phyloP scores from a whole-genome alignment of 148 eudicot species.

The Vaccinium myrtillus region DNA sequence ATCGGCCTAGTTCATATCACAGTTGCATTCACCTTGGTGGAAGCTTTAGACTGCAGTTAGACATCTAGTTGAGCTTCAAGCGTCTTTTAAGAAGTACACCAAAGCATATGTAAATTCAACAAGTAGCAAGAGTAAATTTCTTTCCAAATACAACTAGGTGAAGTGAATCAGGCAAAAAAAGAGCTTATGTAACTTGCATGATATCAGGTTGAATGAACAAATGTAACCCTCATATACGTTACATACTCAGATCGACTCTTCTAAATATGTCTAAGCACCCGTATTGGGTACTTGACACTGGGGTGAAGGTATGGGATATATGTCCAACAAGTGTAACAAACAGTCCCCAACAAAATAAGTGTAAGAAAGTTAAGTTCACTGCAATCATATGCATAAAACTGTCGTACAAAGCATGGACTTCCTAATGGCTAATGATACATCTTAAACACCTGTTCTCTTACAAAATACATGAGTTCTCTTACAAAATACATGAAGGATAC shows the following conservation, averaged over 20 bases:
- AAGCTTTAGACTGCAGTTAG: not conserved
- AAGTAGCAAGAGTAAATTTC: not conserved
- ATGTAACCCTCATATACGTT: not conserved
- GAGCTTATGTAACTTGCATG: not conserved
- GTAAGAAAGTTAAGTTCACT: no score
- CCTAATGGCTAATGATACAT: not conserved
- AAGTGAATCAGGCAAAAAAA: conserved; percentile 2
- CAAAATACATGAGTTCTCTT: not conserved
- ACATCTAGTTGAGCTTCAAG: not conserved
- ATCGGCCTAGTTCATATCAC: not conserved
- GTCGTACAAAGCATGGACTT: not conserved
- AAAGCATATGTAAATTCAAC: not conserved
- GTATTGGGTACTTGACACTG: not conserved
- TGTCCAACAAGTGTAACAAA: not conserved
- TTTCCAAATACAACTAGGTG: conserved; percentile 4
- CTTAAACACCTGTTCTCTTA: not conserved
- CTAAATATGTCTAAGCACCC: not conserved
- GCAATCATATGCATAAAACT: not conserved
- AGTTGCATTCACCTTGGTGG: not conserved
- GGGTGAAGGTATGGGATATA: not conserved
- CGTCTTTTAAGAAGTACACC: not conserved
- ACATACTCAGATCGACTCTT: not conserved
- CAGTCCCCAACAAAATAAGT: not conserved
- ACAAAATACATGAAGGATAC: not conserved
- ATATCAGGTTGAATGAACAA: not conserved